These are phyloP conservation scores for Malus sylvestris DNA, from an alignment of 306 rosid species.

Conservation along the genomic window DNA sequence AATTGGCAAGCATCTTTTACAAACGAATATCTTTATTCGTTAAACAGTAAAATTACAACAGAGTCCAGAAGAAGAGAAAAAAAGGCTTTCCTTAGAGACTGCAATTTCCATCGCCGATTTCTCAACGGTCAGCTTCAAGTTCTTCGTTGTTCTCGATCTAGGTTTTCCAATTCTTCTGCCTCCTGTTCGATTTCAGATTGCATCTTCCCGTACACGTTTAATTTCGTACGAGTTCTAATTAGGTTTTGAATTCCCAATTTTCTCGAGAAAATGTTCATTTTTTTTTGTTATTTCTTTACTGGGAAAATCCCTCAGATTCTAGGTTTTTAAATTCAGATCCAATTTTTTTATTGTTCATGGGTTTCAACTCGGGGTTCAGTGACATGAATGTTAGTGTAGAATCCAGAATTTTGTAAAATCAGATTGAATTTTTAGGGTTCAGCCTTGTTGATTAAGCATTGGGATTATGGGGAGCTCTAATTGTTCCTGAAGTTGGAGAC, in stretches of 20 bases:
- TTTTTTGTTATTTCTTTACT: neutral
- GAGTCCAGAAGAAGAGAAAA: neutral
- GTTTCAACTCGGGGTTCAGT: conserved; percentile 9
- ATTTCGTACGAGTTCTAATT: neutral
- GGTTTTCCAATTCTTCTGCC: conserved; percentile 1
- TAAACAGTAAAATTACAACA: neutral
- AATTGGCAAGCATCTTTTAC: too few species aligned
- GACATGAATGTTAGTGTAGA: neutral
- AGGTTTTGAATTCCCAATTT: neutral
- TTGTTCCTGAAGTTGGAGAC: neutral
- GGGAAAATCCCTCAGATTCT: neutral
- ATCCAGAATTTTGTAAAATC: neutral
- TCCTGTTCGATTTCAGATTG: neutral
- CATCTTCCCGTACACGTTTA: neutral
- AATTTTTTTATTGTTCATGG: conserved; percentile 6
- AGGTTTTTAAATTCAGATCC: conserved; percentile 36
- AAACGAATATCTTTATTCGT: neutral
- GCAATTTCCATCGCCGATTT: conserved; percentile 5
- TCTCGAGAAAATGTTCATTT: neutral
- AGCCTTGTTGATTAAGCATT: conserved; percentile 10
- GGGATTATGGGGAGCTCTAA: neutral
- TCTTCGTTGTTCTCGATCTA: neutral
- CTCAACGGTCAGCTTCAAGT: neutral
- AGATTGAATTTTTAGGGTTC: conserved; percentile 23
- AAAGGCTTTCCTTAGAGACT: neutral